These are phyloP conservation scores for Potentilla sterilis DNA, from an alignment of 306 rosid species.

Conservation along the genomic window DNA sequence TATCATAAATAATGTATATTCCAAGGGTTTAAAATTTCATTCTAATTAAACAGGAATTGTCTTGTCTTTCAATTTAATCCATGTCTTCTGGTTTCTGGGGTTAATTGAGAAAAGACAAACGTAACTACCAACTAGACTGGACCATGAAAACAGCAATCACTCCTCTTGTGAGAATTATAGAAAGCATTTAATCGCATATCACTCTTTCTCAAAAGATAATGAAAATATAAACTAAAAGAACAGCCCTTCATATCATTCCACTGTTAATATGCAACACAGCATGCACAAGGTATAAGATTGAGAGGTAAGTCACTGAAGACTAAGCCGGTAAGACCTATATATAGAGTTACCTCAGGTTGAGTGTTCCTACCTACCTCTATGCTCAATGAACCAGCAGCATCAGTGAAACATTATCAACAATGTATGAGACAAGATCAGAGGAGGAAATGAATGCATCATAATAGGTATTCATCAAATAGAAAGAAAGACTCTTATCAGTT, in stretches of 20 bases:
- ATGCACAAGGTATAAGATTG: not conserved
- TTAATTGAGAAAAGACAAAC: conserved; percentile 5
- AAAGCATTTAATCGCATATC: not conserved
- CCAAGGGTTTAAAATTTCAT: not conserved
- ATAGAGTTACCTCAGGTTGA: conserved; percentile 10
- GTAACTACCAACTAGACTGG: not conserved
- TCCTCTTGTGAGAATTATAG: not conserved
- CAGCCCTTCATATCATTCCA: not conserved
- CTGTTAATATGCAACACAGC: not conserved
- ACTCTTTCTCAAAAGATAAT: not conserved
- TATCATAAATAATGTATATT: not conserved
- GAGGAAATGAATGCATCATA: not conserved
- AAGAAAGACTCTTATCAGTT: not conserved
- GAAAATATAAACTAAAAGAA: not conserved
- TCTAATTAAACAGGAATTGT: not conserved
- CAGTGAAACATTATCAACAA: not conserved
- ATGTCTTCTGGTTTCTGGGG: not conserved
- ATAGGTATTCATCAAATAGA: conserved; percentile 4
- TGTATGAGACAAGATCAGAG: not conserved
- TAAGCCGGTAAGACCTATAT: not conserved
- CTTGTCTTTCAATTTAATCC: not conserved
- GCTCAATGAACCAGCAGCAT: not conserved
- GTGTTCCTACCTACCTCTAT: not conserved
- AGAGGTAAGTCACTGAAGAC: not conserved
- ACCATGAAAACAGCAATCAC: not conserved